Evolutionary conservation across 768 basidiomycete genomes (phyloP), one percentile per base, ranked within the genome.

Genomic region (Leccinellum rugosiceps): DNA sequence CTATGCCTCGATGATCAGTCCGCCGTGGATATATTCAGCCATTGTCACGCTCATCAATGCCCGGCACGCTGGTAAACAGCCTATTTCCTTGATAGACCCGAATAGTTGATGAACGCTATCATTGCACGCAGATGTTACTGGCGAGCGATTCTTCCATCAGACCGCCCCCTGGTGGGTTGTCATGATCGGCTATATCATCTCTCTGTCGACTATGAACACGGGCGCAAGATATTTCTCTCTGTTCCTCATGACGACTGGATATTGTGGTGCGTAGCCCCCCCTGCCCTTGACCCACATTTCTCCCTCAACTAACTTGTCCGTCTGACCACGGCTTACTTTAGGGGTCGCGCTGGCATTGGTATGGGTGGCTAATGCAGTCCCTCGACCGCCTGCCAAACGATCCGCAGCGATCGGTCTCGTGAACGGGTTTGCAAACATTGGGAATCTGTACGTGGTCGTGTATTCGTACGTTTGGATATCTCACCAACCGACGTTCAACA

Each of bases 91-190:
- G 8, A 14, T 15, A 25, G 13, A 30, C 3, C 3, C 2, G n/a
- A 5, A 9, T 30, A 8, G 9, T 21, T 31, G 38, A 31, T 5
- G 48, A 49, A 49, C 13, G 11, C 8, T 4, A 23, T n/a, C n/a
- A n/a, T 10, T 53, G 26, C 3, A 45, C 17, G 15, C 31, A 80
- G 85, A 86, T 58, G 72, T 72, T 55, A 83, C 82, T 5, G 85
- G 85, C 0, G 86, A 87, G 68, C 78, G 84, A 6, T 87, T 82
- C 72, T 83, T 84, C 76, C 86, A 87, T 65, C 77, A 82, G 50
- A 70, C 75, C 3, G 74, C 67, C 2, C 80, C 77, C 71, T 85
- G 83, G 84, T 85, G 84, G 83, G 80, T 74, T 3, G 78, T 80
- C 47, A 83, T 87, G 5, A 31, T 84, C 3, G 86, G 83, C 1